Conservation (phyloP, 495 filamentous ascomycete species). For the Bombardia bombarda region DNA sequence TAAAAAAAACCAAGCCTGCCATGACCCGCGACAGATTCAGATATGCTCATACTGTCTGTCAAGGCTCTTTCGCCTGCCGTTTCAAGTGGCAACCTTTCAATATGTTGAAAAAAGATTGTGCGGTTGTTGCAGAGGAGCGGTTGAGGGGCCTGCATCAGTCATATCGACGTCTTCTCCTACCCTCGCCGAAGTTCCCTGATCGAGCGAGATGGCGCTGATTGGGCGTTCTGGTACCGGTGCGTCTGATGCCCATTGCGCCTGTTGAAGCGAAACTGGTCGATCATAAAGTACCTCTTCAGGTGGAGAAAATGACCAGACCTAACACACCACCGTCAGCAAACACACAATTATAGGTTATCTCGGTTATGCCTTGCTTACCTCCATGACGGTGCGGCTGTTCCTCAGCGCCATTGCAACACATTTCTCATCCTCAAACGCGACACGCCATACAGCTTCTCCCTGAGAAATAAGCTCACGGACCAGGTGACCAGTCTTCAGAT, state of each 20-base stretch:
- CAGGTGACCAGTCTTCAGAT: slow-evolving; percentile 80
- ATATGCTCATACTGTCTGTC: too few relatives aligned
- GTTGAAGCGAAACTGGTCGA: slow-evolving; percentile 24
- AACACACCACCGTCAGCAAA: too few relatives aligned
- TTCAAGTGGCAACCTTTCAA: too few relatives aligned
- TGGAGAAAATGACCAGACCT: slow-evolving; percentile 91
- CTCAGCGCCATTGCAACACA: slow-evolving; percentile 91
- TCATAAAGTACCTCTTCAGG: slow-evolving; percentile 59
- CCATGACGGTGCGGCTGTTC: slow-evolving; percentile 83
- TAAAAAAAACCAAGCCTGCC: too few relatives aligned
- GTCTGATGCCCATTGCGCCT: slow-evolving; percentile 25
- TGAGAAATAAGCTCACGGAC: slow-evolving; percentile 84
- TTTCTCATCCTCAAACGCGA: slow-evolving; percentile 97
- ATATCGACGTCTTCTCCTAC: slow-evolving; percentile 35
- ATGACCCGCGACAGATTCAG: too few relatives aligned
- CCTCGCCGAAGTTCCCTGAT: slow-evolving; percentile 18
- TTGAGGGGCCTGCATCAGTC: slow-evolving; percentile 40
- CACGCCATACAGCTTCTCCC: slow-evolving; percentile 92
- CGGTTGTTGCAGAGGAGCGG: slow-evolving; percentile 27
- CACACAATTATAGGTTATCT: too few relatives aligned
- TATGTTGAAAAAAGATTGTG: slow-evolving; percentile 41
- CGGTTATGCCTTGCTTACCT: slow-evolving; percentile 59
- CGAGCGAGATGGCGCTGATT: slow-evolving; percentile 29
- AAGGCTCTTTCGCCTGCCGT: too few relatives aligned
- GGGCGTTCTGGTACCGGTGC: slow-evolving; percentile 30